Evolutionary conservation across 495 filamentous ascomycete genomes (phyloP).

Genomic region (Letharia columbiana): DNA sequence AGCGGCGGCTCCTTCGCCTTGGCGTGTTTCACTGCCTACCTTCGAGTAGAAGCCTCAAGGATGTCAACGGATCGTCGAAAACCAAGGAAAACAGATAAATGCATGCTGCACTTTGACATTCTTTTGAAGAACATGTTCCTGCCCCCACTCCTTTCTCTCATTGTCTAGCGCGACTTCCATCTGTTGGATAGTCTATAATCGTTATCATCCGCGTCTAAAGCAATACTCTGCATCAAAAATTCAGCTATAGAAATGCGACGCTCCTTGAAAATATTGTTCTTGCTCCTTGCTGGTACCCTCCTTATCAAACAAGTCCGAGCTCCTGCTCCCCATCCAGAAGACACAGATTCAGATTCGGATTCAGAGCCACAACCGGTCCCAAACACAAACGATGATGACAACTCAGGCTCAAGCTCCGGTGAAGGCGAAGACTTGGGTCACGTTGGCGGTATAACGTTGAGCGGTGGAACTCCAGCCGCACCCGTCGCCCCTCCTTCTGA

Average conservation of each 20-base stretch:
- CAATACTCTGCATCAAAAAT: neutral
- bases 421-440: neutral
- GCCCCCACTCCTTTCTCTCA: neutral
- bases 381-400: neutral
- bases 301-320: neutral
- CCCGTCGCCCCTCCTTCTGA: neutral
- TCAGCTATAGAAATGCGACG: neutral
- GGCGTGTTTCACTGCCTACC: neutral
- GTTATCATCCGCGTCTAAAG: neutral
- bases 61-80: neutral
- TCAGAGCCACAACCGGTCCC: neutral
- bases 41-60: neutral
- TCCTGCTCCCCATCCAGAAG: neutral
- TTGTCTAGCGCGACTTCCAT: neutral
- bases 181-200: neutral
- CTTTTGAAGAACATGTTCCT: neutral
- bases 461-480: neutral
- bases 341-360: neutral
- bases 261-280: neutral
- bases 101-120: neutral
- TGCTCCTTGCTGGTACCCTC: neutral
- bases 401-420: neutral
- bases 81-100: neutral
- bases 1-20: neutral
- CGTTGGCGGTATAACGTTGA: neutral